Conservation (phyloP, 192 early-diverging fungal genomes). For the Backusella sp. region DNA sequence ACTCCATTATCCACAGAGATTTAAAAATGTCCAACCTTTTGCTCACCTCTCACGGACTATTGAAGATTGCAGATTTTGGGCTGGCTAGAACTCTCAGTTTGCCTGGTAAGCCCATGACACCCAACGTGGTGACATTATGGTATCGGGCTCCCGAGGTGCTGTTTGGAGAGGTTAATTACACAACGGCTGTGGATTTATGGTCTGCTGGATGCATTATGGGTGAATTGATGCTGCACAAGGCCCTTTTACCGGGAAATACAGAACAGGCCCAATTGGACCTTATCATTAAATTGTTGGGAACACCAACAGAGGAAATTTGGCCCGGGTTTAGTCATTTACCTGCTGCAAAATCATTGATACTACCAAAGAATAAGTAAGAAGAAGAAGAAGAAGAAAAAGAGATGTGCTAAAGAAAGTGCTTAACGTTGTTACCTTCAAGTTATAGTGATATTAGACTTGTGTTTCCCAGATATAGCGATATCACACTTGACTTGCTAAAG, state of each 20-base stretch:
- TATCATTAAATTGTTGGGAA: slow-evolving; percentile 75
- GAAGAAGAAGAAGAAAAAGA: not conserved
- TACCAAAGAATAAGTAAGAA: slow-evolving; percentile 55
- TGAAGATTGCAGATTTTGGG: slow-evolving; percentile 87
- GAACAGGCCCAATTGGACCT: slow-evolving; percentile 74
- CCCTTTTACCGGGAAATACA: slow-evolving; percentile 81
- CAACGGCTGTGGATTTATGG: slow-evolving; percentile 80
- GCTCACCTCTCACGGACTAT: slow-evolving; percentile 58
- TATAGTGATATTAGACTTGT: slow-evolving; percentile 58
- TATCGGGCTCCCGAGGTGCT: slow-evolving; percentile 83
- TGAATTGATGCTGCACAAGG: slow-evolving; percentile 70
- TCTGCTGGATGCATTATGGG: slow-evolving; percentile 84
- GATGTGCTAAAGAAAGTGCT: not conserved
- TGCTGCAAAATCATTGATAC: slow-evolving; percentile 49
- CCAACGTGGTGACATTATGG: slow-evolving; percentile 84
- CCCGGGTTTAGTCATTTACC: slow-evolving; percentile 72
- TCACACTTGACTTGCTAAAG: slow-evolving; percentile 60
- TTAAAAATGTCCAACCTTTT: slow-evolving; percentile 80
- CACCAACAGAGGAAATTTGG: slow-evolving; percentile 76
- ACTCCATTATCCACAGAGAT: slow-evolving; percentile 67
- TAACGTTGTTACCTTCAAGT: slow-evolving; percentile 14
- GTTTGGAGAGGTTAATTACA: slow-evolving; percentile 70
- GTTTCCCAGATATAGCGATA: slow-evolving; percentile 51
- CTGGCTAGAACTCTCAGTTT: slow-evolving; percentile 65
- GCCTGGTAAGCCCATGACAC: slow-evolving; percentile 72